phyloP scores from a whole-genome alignment of 257 asterid species.

The Schizonepeta tenuifolia region DNA sequence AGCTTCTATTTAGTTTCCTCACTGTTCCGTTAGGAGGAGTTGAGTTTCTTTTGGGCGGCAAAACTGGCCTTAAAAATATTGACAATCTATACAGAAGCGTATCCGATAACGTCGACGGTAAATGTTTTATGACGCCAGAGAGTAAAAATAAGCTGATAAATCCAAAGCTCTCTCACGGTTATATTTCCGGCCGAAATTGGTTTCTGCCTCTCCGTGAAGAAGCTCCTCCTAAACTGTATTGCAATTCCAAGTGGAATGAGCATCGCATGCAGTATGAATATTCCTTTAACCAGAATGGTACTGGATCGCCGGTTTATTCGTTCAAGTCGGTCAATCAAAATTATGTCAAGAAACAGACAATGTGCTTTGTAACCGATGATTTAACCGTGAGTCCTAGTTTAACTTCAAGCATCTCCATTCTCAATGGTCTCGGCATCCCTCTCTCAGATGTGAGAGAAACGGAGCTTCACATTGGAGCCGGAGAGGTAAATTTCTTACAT shows the following conservation, averaged over 20 bases:
- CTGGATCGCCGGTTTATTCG: too few species aligned
- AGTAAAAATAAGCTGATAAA: background rate
- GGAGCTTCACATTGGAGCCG: background rate
- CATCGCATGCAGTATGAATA: too few species aligned
- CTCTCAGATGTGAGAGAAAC: background rate
- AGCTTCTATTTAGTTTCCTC: constrained; percentile 28
- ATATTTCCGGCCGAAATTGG: background rate
- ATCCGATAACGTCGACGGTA: background rate
- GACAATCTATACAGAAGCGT: constrained; percentile 33
- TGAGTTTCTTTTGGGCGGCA: constrained; percentile 4
- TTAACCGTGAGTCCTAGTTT: background rate
- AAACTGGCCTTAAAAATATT: background rate
- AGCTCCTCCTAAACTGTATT: background rate
- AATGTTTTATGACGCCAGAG: background rate
- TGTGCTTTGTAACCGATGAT: background rate
- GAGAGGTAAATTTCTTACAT: background rate
- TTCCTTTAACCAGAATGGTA: too few species aligned
- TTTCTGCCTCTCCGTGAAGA: background rate
- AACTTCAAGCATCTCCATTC: background rate
- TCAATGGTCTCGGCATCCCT: background rate
- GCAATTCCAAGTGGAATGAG: background rate
- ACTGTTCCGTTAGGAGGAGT: constrained; percentile 24
- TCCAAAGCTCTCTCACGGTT: constrained; percentile 17
- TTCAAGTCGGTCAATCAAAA: background rate
- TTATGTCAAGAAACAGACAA: background rate